Base-by-base conservation (phyloP, 495 filamentous ascomycete genomes). In the Podospora anserina region DNA sequence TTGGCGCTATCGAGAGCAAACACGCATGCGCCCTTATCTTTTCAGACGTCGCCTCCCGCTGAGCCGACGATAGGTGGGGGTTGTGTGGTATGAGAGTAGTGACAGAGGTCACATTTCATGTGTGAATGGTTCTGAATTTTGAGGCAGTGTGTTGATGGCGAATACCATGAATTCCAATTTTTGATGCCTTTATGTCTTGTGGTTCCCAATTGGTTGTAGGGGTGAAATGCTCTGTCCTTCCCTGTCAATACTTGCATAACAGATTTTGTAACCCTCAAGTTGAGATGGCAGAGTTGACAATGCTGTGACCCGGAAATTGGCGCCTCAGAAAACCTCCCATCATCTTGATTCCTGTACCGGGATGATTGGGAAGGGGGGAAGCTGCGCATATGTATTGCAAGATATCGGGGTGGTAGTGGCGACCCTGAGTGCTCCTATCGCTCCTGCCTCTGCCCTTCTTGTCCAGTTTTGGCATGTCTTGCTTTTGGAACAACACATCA, bases 1-100 rank as follows among this genome's bases (percentile, higher is more conserved):
- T 28, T 63, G 27, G 26, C 19, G 23, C 61, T 63, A 63, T 53
- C 61, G 34, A 49, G 30, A 49, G 61, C 61, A 49, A 63, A 61
- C 20, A 27, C 59, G 7, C 23, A 39, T 63, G 32, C 61, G 7
- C 30, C 30, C 28, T 63, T 63, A 63, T 63, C 61, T 63, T 44
- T 63, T n/a, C 61, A 63, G 39, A 63, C 61, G 27, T 61, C 27
- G 13, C 23, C 58, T 30, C 59, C 59, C 56, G 19, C 13, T 20
- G 19, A 58, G n/a, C 56, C 56, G 56, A 58, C 20, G 56, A 59
- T 58, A 18, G 6, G 56, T 26, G 56, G 56, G 56, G 56, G 56
- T 23, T 23, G 26, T 4, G 56, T 59, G 5, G 26, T 18, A 20
- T 20, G 26, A 23, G 19, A 59, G 26, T 32, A 4, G 30, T 32